Conservation (phyloP, 495 filamentous ascomycete species). For the Neurospora tetrasperma region DNA sequence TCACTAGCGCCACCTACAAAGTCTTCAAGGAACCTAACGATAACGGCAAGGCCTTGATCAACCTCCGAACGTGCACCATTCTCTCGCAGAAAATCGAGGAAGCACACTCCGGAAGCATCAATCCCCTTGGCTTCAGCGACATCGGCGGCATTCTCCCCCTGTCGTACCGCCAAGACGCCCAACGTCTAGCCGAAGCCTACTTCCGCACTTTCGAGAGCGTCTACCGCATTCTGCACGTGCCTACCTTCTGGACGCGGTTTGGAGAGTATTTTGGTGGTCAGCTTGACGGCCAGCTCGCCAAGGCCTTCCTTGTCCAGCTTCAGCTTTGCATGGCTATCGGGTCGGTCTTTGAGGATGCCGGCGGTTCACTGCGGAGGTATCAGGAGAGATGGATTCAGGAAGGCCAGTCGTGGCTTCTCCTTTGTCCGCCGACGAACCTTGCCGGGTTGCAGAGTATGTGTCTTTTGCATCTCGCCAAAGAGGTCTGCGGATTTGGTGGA, state of each 20-base stretch:
- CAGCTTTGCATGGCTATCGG: constrained; percentile 58
- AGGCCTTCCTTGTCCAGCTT: constrained; percentile 46
- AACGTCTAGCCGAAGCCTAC: constrained; percentile 41
- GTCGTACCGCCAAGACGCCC: constrained; percentile 15
- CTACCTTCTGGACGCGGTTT: constrained; percentile 43
- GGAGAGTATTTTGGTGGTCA: constrained; percentile 22
- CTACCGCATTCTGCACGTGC: constrained; percentile 44
- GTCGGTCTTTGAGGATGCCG: constrained; percentile 42
- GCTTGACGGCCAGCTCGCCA: neutral
- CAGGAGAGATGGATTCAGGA: constrained; percentile 54
- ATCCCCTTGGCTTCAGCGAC: neutral
- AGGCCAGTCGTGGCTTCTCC: constrained; percentile 50
- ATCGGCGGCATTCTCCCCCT: neutral
- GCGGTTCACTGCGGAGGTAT: constrained; percentile 34
- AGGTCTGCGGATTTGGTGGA: constrained; percentile 30
- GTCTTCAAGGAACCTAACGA: neutral
- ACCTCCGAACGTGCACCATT: neutral
- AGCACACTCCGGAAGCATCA: neutral
- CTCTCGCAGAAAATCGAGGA: neutral
- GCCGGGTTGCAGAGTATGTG: constrained; percentile 48
- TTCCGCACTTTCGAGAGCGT: constrained; percentile 40
- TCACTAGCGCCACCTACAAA: neutral
- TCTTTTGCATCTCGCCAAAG: constrained; percentile 49
- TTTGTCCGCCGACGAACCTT: constrained; percentile 34
- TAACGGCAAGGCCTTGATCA: neutral